Base-by-base conservation (phyloP, 2,329 filamentous ascomycete species). In the Xylaria digitata region DNA sequence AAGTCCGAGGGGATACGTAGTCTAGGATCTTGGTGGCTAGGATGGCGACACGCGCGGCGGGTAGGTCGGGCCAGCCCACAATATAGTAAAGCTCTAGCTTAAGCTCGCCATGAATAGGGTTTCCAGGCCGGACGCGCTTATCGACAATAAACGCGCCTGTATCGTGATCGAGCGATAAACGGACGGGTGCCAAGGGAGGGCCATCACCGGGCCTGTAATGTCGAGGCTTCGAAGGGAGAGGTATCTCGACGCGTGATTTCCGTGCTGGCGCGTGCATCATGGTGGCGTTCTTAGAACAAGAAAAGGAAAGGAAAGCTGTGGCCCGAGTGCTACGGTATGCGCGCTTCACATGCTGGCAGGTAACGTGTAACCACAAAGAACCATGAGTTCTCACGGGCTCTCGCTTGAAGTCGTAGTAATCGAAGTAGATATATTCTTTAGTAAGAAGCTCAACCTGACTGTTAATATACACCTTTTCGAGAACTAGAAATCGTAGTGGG, bases 131-230 rank as follows among this genome's bases (percentile, higher is more conserved):
- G 7, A 87, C 77, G 37, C 85, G 80, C 70, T 85, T 83, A 54
- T 85, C 83, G 67, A 85, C 74, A 48, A 90, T 90, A 71, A 84
- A 87, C n/a, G 85, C 87, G 8, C 83, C 83, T 49, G 83, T 82
- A 70, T 89, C 84, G 73, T 81, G 76, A 1, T 79, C 74, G 2
- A 83, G 86, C 2, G 83, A 75, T 6, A 89, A 76, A n/a, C 80
- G 74, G 17, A 88, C 77, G 9, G 81, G 82, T 3, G 81, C 81
- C 1, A 84, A 75, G 0, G 82, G 78, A 0, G 86, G 86, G 0
- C 84, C 83, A 7, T 81, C 81, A 42, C 83, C 83, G 2, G 81
- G 81, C 0, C 78, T 74, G 71, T 87, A 87, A 15, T 71, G 66
- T 63, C 68, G 74, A 0, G 75, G 77, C 34, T 74, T 75, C 19